phyloP scores from a whole-genome alignment of 352 stramenopile genomes.

The Phytophthora citricola region DNA sequence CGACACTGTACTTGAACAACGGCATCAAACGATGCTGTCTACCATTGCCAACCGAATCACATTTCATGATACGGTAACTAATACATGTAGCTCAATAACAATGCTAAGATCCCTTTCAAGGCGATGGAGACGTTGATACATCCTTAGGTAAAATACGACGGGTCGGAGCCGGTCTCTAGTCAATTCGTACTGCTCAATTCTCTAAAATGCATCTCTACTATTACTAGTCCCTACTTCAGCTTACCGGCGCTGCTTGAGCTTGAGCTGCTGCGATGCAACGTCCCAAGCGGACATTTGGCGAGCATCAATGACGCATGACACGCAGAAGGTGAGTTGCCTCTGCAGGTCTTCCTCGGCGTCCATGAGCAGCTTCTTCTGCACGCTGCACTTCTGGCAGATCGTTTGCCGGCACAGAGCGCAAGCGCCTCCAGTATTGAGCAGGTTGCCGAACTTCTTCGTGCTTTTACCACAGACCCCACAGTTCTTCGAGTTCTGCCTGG shows the following conservation, averaged over 20 bases:
- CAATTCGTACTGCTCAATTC: conserved; percentile 15
- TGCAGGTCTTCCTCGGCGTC: conserved; percentile 43
- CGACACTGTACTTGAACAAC: too few species aligned
- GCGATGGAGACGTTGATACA: conserved; percentile 1
- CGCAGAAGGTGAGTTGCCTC: conserved; percentile 51
- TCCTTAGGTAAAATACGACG: conserved; percentile 24
- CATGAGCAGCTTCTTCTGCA: conserved; percentile 57
- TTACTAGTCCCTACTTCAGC: conserved; percentile 3
- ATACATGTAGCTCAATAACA: background rate
- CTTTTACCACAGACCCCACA: conserved; percentile 49
- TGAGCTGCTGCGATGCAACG: conserved; percentile 38
- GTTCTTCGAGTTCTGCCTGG: conserved; percentile 15
- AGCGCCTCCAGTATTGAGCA: conserved; percentile 36
- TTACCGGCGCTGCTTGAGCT: conserved; percentile 16
- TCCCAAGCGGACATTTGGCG: conserved; percentile 53
- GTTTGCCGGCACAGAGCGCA: conserved; percentile 53
- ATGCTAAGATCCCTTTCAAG: conserved; percentile 13
- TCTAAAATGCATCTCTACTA: conserved; percentile 5
- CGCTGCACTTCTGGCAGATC: conserved; percentile 56
- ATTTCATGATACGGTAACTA: too few species aligned
- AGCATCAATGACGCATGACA: conserved; percentile 51
- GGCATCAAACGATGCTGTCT: too few species aligned
- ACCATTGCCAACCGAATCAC: too few species aligned
- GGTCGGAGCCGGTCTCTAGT: conserved; percentile 7
- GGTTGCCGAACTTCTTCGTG: conserved; percentile 37